Conservation (phyloP, 371 early-diverging fungal species). For the Encephalitozoon intestinalis region DNA sequence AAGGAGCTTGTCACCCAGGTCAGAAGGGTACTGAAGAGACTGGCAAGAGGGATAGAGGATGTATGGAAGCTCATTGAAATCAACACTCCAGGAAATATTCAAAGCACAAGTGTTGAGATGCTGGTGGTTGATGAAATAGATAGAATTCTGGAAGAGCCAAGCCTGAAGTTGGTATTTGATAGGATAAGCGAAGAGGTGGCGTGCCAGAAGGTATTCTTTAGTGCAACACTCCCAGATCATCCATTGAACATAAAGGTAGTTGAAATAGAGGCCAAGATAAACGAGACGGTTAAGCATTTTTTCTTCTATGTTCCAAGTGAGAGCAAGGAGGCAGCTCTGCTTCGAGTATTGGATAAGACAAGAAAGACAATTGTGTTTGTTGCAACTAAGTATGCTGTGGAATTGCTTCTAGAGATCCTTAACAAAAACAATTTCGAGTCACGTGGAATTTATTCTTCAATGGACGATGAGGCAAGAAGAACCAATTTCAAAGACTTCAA, state of each 20-base stretch:
- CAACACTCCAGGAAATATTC: conserved; percentile 22
- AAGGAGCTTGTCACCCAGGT: conserved; percentile 57
- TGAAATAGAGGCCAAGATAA: conserved; percentile 47
- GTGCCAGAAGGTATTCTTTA: conserved; percentile 56
- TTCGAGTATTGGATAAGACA: conserved; percentile 15
- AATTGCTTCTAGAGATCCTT: conserved; percentile 34
- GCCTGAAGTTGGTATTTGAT: conserved; percentile 41
- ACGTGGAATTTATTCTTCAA: conserved; percentile 27
- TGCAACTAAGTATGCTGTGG: conserved; percentile 45
- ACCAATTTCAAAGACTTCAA: conserved; percentile 48
- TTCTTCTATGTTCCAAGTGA: conserved; percentile 52
- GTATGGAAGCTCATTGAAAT: conserved; percentile 24
- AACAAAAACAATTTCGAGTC: conserved; percentile 57
- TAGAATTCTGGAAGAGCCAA: conserved; percentile 59
- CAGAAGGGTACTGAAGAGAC: conserved; percentile 18
- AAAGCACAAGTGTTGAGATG: conserved; percentile 24
- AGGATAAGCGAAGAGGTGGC: conserved; percentile 37
- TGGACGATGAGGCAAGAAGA: conserved; percentile 58
- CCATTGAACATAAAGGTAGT: conserved; percentile 36
- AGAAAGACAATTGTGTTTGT: conserved; percentile 53
- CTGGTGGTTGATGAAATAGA: conserved; percentile 61
- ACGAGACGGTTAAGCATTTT: conserved; percentile 27
- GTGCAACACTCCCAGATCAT: conserved; percentile 58
- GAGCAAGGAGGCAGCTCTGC: conserved; percentile 41
- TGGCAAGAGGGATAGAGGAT: conserved; percentile 35